Evolutionary conservation across 768 basidiomycete species (phyloP), one percentile per base, ranked within the genome.

Genomic region (Mycena metata): DNA sequence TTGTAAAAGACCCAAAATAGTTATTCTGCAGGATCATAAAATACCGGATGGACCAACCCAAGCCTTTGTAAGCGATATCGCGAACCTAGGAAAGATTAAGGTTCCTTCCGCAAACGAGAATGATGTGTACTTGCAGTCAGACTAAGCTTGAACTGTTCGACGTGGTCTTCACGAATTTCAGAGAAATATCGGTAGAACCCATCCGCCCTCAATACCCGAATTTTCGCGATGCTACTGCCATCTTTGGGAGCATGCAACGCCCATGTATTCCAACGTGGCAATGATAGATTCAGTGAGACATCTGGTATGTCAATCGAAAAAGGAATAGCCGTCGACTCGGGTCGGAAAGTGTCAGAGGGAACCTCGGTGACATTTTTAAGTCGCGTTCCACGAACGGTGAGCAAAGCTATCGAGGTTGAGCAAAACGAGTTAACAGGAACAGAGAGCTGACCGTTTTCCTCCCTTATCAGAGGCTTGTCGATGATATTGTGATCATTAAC

Each of bases 401-500:
- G 78, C 64, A 98, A 79, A n/a, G 93, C 96, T 96, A 66, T 21
- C 19, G 36, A 43, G 5, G 23, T 60, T 49, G 57, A 68, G 47
- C 24, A 41, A 52, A 26, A n/a, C 30, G 46, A 19, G 42, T 60
- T 46, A 54, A 45, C n/a, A 39, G 19, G 57, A 35, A 46, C 39
- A 41, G 55, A 23, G 8, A 33, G 70, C 79, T 62, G 73, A 96
- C 96, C 90, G 76, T 99, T 98, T 72, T 95, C 93, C n/a, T 95
- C 92, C 63, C 80, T 82, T 64, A 90, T 82, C 39, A 91, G 80
- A 3, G 96, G 95, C 68, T 92, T 93, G 81, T 98, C 95, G 56
- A 99, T 93, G 75, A 99, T 95, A 75, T 99, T 99, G 75, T 96
- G 95, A 78, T 99, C 97, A 75, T 99, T 99, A 58, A 94, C 89